Base-by-base conservation (phyloP, 2,329 filamentous ascomycete species). In the Colletotrichum eleusines region DNA sequence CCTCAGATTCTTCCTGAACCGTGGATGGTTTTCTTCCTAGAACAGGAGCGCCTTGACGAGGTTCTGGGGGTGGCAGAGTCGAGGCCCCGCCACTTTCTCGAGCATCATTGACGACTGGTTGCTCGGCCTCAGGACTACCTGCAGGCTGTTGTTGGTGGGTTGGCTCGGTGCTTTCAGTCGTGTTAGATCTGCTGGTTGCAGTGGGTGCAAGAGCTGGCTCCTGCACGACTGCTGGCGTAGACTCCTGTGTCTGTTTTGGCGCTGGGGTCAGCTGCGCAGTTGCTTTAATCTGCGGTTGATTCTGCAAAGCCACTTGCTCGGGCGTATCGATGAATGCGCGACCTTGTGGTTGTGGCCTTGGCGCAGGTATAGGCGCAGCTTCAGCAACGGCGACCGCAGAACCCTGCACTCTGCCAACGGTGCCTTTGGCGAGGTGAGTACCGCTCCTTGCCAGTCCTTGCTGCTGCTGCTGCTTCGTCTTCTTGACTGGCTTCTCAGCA, bases 341-440 rank as follows among this genome's bases (percentile, higher is more conserved):
- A 5, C 31, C 18, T 33, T 61, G 66, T n/a, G 53, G 23, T 28
- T 66, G 58, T 53, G 63, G n/a, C 28, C 18, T 51, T 44, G 5
- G 46, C 12, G 33, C 23, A 7, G 46, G 23, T 44, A 60, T 6
- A 60, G 75, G 26, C 20, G 57, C 23, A 46, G 50, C 14, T 20
- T 48, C 46, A 8, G 72, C 65, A 14, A 72, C 73, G 71, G 83
- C 81, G 6, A 88, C 79, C 8, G 83, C 82, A 3, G 85, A 84
- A 4, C 85, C 87, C 66, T 80, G 85, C 2, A 84, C 80, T 74
- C 86, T 84, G 14, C 83, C 82, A 75, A 90, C 81, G 12, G 86
- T 88, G 16, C 88, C 89, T 69, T 87, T 85, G 3, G 84, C 78
- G 11, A 85, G 78, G 71, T 87, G 82, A 2, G 83, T 83, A 11